Evolutionary conservation across 176 grass and related monocot species (phyloP).

Genomic region (Raddia guianensis): DNA sequence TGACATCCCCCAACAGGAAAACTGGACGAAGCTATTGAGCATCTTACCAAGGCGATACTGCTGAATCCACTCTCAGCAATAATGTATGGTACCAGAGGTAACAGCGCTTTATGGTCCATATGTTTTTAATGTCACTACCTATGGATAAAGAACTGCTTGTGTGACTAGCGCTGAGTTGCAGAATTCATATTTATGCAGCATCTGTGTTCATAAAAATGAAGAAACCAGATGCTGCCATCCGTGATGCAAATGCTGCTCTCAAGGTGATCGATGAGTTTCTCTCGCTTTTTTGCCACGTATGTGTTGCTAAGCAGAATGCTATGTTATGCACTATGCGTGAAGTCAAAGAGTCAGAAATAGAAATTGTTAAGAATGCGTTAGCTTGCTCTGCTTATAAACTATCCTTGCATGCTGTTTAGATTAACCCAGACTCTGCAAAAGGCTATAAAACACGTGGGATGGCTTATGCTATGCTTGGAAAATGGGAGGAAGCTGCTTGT

Average conservation of each 20-base stretch:
- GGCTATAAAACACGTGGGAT: constrained; percentile 94
- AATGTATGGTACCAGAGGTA: constrained; percentile 97
- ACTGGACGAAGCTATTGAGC: constrained; percentile 77
- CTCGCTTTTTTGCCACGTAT: constrained; percentile 14
- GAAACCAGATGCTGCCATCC: constrained; percentile 91
- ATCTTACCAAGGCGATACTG: constrained; percentile 88
- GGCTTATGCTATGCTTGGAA: constrained; percentile 86
- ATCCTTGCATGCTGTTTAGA: constrained; percentile 44
- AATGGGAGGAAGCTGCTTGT: constrained; percentile 84
- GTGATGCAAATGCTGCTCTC: constrained; percentile 88
- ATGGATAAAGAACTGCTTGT: background rate
- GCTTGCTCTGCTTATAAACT: background rate
- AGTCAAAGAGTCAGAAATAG: constrained; percentile 11
- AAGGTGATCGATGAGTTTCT: constrained; percentile 60
- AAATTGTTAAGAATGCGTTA: background rate
- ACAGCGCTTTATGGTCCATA: constrained; percentile 4
- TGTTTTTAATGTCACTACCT: background rate
- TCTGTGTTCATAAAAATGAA: constrained; percentile 97
- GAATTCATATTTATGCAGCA: constrained; percentile 48
- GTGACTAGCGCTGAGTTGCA: background rate
- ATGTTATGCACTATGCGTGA: background rate
- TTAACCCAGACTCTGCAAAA: constrained; percentile 96
- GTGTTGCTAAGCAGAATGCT: constrained; percentile 11
- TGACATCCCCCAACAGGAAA: constrained; percentile 51
- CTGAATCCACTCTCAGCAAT: constrained; percentile 90